phyloP scores from a whole-genome alignment of 495 filamentous ascomycete species.

The Penicillium silybi region DNA sequence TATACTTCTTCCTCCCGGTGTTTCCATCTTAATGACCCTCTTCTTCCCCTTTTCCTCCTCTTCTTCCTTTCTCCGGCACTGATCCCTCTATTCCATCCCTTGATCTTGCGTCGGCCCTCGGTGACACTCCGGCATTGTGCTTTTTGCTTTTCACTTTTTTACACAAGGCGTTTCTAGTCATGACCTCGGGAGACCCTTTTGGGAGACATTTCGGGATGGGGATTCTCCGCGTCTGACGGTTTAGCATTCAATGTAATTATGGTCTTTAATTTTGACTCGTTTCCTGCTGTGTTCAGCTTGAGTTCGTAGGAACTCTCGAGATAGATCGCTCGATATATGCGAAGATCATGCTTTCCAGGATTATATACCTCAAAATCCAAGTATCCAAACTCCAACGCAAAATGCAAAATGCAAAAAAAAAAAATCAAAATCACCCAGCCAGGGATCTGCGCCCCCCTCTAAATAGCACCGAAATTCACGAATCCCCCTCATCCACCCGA shows the following conservation, averaged over 20 bases:
- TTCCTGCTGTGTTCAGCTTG: neutral
- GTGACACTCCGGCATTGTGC: neutral
- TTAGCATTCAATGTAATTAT: neutral
- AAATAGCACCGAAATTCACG: neutral
- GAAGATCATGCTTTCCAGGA: too few relatives aligned
- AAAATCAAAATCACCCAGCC: too few relatives aligned
- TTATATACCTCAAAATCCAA: neutral
- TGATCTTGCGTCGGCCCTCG: neutral
- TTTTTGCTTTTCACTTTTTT: neutral
- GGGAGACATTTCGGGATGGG: neutral
- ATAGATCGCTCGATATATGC: too few relatives aligned
- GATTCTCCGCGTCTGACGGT: neutral
- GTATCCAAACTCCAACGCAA: neutral
- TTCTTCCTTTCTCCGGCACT: neutral
- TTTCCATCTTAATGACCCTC: neutral
- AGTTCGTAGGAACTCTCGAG: too few relatives aligned
- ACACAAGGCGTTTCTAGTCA: neutral
- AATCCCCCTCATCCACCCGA: neutral
- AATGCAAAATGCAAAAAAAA: neutral
- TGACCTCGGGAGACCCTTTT: neutral
- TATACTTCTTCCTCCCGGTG: slow-evolving; percentile 4
- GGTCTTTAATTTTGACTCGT: neutral
- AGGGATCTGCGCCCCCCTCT: too few relatives aligned
- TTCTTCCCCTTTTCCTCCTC: too few relatives aligned
- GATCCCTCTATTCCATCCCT: neutral